Percentiles rank a stretch among this genome's conserved stretches.
Conservation (phyloP, 495 filamentous ascomycete species). For the Lasiosphaeriaceae sp. region DNA sequence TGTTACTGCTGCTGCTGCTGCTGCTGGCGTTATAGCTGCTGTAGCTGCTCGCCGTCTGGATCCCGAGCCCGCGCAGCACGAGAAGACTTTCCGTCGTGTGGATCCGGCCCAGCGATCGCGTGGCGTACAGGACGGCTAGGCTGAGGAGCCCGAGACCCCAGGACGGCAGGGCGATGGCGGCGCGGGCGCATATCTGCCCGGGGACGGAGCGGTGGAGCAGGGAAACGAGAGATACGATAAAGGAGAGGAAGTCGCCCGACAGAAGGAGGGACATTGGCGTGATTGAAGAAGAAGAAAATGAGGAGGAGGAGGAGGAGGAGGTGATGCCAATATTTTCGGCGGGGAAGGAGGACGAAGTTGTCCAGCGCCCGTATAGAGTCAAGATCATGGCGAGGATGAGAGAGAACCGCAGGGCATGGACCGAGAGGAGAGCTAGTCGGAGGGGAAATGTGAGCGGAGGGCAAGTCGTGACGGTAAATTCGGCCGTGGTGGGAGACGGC, state of each 20-base stretch:
- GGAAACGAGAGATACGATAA: background rate
- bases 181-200: constrained; percentile 14
- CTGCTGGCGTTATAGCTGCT: background rate
- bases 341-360: too few species aligned
- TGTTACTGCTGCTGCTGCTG: background rate
- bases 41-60: constrained; percentile 59
- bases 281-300: too few species aligned
- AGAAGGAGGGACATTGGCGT: background rate
- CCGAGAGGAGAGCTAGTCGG: constrained; percentile 47
- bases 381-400: constrained; percentile 31
- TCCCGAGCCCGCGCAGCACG: constrained; percentile 82
- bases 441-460: constrained; percentile 54
- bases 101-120: constrained; percentile 30
- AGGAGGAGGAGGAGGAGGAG: too few species aligned
- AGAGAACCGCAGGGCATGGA: constrained; percentile 46
- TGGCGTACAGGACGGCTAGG: constrained; percentile 27
- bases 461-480: constrained; percentile 79
- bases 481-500: constrained; percentile 80
- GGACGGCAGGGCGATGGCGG: constrained; percentile 17
- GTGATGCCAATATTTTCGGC: background rate
- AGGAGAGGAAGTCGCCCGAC: constrained; percentile 1
- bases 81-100: constrained; percentile 78
- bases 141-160: constrained; percentile 22
- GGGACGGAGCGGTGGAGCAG: background rate
- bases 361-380: constrained; percentile 27